Evolutionary conservation across 2,329 filamentous ascomycete species (phyloP).

Genomic region (Triangularia setosa): DNA sequence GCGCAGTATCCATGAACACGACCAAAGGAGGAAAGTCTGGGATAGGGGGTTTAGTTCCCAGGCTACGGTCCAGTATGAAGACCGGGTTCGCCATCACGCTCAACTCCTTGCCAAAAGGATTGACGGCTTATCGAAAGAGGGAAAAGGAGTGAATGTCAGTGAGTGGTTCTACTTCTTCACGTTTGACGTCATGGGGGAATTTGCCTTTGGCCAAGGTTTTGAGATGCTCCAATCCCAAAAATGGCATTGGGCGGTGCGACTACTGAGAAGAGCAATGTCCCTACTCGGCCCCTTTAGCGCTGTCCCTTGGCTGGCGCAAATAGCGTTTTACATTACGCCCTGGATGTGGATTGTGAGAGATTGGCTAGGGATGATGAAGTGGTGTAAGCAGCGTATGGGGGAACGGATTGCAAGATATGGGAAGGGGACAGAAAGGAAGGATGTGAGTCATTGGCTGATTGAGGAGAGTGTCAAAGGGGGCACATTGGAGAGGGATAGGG

Average conservation of each 20-base stretch:
- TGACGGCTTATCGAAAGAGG: background rate
- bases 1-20: background rate
- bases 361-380: background rate
- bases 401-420: background rate
- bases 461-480: background rate
- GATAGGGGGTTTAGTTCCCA: background rate
- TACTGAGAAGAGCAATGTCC: background rate
- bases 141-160: background rate
- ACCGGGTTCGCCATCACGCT: background rate
- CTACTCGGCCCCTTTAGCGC: background rate
- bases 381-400: background rate
- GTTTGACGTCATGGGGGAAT: background rate
- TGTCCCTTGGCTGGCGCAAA: background rate
- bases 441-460: background rate
- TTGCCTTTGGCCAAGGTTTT: background rate
- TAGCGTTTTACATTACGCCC: background rate
- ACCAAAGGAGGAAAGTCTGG: background rate
- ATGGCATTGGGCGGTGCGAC: background rate
- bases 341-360: background rate
- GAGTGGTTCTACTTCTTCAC: background rate
- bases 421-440: background rate
- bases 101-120: background rate
- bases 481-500: background rate
- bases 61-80: background rate
- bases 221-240: background rate